A percentile compares a stretch with the other conserved stretches of the same genome.
Conservation (phyloP, 2,329 filamentous ascomycete species). For the Albophoma yamanashiensis region DNA sequence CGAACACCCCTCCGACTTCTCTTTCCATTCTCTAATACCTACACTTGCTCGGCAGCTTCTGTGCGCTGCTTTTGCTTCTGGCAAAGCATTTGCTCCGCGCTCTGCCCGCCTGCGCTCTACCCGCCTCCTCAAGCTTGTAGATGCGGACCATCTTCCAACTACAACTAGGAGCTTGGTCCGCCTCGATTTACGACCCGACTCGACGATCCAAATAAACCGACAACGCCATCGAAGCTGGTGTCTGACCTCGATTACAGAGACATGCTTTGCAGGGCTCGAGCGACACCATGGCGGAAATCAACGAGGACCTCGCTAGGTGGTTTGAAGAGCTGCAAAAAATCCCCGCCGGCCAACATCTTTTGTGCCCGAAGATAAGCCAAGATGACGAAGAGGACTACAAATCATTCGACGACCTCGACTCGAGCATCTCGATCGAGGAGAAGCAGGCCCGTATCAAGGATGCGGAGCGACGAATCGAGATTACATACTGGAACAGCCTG, state of each 20-base stretch:
- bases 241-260: neutral
- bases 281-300: conserved; percentile 24
- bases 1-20: neutral
- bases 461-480: conserved; percentile 43
- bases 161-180: neutral
- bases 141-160: neutral
- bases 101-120: too few relatives aligned
- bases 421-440: conserved; percentile 36
- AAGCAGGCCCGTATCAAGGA: conserved; percentile 44
- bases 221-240: neutral
- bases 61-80: neutral
- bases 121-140: neutral
- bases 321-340: conserved; percentile 32
- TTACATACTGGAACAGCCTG: conserved; percentile 57
- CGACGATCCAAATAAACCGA: neutral
- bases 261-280: conserved; percentile 1
- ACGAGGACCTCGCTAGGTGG: conserved; percentile 30
- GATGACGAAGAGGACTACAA: conserved; percentile 55
- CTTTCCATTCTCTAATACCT: neutral
- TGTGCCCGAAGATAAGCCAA: conserved; percentile 54
- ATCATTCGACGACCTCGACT: conserved; percentile 34
- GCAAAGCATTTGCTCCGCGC: neutral
- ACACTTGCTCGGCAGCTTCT: neutral
- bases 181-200: neutral
- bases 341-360: conserved; percentile 47